Conservation (phyloP, 2,329 filamentous ascomycete genomes). For the Arthroderma uncinatum region DNA sequence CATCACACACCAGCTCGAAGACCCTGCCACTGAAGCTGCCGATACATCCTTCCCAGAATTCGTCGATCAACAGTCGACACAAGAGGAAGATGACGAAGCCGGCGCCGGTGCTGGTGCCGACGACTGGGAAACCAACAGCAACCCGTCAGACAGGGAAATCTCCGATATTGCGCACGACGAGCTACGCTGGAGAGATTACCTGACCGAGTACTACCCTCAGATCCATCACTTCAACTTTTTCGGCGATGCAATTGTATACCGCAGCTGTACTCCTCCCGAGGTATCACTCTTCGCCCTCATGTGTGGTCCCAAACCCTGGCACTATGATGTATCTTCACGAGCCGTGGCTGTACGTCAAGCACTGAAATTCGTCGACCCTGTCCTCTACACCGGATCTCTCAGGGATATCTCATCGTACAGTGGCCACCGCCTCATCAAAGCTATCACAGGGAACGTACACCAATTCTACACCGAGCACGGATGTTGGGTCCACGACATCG, state of each 20-base stretch:
- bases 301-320: constrained; percentile 10
- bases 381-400: constrained; percentile 10
- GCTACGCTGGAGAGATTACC: neutral
- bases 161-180: neutral
- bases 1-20: neutral
- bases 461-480: constrained; percentile 13
- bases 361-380: constrained; percentile 14
- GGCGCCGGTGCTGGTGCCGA: neutral
- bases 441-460: constrained; percentile 10
- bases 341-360: constrained; percentile 9
- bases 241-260: constrained; percentile 10
- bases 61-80: neutral
- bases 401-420: constrained; percentile 3
- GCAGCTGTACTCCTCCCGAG: constrained; percentile 14
- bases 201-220: neutral
- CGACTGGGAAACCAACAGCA: neutral
- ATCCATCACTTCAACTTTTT: constrained; percentile 17
- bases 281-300: constrained; percentile 13
- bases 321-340: neutral
- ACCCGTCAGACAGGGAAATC: neutral
- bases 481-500: constrained; percentile 10
- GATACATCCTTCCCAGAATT: neutral
- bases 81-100: neutral
- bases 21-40: neutral
- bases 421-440: constrained; percentile 7